These are phyloP conservation scores for Diaporthe eres DNA, from an alignment of 2,329 filamentous ascomycete species.

Conservation along the genomic window DNA sequence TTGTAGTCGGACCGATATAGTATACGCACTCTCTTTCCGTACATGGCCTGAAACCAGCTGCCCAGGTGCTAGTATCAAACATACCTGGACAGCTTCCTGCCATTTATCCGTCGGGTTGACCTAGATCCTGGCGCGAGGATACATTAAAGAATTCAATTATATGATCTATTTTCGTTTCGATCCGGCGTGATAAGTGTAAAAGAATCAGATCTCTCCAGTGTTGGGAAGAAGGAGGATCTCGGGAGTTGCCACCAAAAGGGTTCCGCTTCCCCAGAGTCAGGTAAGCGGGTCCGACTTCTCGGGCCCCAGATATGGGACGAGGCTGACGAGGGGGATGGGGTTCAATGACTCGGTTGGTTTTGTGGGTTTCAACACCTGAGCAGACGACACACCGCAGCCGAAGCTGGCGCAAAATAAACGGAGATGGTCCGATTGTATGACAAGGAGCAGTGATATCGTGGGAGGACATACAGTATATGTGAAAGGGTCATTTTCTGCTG, in stretches of 20 bases:
- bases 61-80: background rate
- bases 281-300: background rate
- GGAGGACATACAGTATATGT: conserved; percentile 3
- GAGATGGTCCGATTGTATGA: conserved; percentile 24
- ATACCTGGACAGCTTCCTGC: background rate
- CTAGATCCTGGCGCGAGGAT: background rate
- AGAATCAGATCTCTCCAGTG: background rate
- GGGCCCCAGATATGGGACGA: conserved; percentile 3
- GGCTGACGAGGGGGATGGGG: background rate
- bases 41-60: background rate
- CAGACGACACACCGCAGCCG: background rate
- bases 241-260: background rate
- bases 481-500: background rate
- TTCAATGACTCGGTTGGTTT: conserved; percentile 9
- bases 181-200: background rate
- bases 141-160: no score
- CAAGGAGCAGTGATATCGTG: conserved; percentile 11
- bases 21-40: background rate
- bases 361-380: conserved; percentile 21
- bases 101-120: background rate
- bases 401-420: background rate
- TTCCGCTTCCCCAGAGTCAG: conserved; percentile 26
- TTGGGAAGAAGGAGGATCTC: background rate
- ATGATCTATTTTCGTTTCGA: no score
- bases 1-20: conserved; percentile 16